Conservation (phyloP, 805 yeast genomes). For the Starmerella tilneyi region DNA sequence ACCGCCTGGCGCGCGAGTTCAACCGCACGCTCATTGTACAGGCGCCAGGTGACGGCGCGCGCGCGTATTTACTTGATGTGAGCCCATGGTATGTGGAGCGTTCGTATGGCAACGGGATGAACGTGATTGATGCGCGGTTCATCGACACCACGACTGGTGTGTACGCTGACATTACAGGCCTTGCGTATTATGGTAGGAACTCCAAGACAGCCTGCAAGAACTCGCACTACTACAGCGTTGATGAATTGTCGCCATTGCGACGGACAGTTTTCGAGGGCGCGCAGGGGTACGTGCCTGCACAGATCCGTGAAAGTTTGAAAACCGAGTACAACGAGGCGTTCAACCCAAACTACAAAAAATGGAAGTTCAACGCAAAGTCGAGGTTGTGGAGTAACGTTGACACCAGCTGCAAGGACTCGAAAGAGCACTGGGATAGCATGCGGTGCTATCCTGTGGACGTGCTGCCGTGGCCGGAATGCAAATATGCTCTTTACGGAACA, state of each 20-base stretch:
- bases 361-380: constrained; percentile 10
- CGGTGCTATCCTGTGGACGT: background rate
- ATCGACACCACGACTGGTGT: constrained; percentile 51
- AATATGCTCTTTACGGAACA: constrained; percentile 14
- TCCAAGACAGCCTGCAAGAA: constrained; percentile 41
- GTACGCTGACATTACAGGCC: constrained; percentile 50
- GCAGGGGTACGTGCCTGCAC: constrained; percentile 38
- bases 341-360: constrained; percentile 17
- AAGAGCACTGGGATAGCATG: background rate
- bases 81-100: constrained; percentile 43
- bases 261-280: constrained; percentile 51
- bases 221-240: constrained; percentile 42
- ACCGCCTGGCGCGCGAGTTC: constrained; percentile 38
- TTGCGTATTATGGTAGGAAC: constrained; percentile 28
- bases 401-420: background rate
- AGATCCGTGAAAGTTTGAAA: constrained; percentile 30
- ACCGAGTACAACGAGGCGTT: constrained; percentile 32
- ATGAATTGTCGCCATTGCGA: constrained; percentile 45
- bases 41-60: constrained; percentile 38
- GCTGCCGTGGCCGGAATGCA: background rate
- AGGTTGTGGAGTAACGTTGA: constrained; percentile 13
- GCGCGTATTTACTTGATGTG: constrained; percentile 40
- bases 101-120: constrained; percentile 40
- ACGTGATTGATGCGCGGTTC: constrained; percentile 46
- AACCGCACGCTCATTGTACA: constrained; percentile 40